phyloP scores from a whole-genome alignment of 1,139 yeast genomes.

The Hansenula anomala region DNA sequence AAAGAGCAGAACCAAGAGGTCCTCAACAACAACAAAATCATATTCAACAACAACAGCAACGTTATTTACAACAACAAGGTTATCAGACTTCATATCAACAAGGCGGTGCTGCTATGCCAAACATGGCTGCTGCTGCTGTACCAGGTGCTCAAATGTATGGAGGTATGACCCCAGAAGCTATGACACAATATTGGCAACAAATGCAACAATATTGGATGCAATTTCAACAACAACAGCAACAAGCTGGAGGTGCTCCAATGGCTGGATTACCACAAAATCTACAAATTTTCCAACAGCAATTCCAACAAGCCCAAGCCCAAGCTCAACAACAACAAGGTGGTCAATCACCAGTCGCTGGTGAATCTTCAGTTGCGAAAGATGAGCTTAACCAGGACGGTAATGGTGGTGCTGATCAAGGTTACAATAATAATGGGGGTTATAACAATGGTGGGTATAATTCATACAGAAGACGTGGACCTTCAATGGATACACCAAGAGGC shows the following conservation, averaged over 20 bases:
- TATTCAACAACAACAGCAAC: constrained; percentile 29
- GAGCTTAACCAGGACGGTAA: constrained; percentile 17
- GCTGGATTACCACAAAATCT: constrained; percentile 37
- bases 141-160: constrained; percentile 27
- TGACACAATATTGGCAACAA: constrained; percentile 84
- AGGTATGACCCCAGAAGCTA: constrained; percentile 76
- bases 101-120: neutral
- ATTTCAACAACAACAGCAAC: constrained; percentile 47
- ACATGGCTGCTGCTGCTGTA: no score
- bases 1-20: constrained; percentile 95
- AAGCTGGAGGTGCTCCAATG: constrained; percentile 41
- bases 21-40: constrained; percentile 41
- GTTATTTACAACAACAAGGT: constrained; percentile 18
- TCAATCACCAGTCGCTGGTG: constrained; percentile 18
- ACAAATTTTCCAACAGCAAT: constrained; percentile 28
- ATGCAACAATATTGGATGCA: constrained; percentile 76
- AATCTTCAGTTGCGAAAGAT: constrained; percentile 2
- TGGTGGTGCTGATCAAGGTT: no score
- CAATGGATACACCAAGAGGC: constrained; percentile 31
- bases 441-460: constrained; percentile 7
- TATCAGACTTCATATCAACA: neutral
- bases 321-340: constrained; percentile 8
- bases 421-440: no score
- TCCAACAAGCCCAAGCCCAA: constrained; percentile 18
- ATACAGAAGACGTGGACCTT: constrained; percentile 9